Conservation (phyloP, 83 land plant species). For the Thuja plicata region DNA sequence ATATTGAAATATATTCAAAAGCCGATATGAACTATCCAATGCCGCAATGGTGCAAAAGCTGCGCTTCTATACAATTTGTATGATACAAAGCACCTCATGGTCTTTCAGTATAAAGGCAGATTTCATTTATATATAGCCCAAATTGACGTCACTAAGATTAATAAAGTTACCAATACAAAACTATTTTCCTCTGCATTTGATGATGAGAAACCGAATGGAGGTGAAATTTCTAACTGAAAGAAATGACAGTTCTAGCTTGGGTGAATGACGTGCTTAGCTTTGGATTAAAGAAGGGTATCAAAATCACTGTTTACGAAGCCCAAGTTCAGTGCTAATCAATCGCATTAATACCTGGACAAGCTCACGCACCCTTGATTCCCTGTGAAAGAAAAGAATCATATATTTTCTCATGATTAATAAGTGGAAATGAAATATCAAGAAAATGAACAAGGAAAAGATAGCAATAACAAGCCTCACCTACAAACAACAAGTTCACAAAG, state of each 20-base stretch:
- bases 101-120: background rate
- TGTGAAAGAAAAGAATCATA: slow-evolving; percentile 15
- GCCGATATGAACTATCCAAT: background rate
- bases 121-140: background rate
- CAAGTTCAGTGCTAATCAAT: slow-evolving; percentile 49
- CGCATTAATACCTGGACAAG: slow-evolving; percentile 65
- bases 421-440: slow-evolving; percentile 1
- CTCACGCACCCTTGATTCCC: slow-evolving; percentile 68
- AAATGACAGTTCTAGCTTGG: background rate
- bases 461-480: slow-evolving; percentile 34
- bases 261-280: background rate
- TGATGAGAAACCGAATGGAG: background rate
- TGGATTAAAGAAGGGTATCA: background rate
- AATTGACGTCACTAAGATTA: background rate
- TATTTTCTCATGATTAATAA: background rate
- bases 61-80: background rate
- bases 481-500: slow-evolving; percentile 79
- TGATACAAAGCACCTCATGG: background rate
- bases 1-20: background rate
- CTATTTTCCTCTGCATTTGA: background rate
- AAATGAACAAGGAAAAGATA: background rate
- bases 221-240: background rate
- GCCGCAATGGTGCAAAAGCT: background rate
- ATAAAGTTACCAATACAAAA: background rate
- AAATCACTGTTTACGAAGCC: slow-evolving; percentile 17